Base-by-base conservation (phyloP, 2,329 filamentous ascomycete species). In the Claviceps capensis region DNA sequence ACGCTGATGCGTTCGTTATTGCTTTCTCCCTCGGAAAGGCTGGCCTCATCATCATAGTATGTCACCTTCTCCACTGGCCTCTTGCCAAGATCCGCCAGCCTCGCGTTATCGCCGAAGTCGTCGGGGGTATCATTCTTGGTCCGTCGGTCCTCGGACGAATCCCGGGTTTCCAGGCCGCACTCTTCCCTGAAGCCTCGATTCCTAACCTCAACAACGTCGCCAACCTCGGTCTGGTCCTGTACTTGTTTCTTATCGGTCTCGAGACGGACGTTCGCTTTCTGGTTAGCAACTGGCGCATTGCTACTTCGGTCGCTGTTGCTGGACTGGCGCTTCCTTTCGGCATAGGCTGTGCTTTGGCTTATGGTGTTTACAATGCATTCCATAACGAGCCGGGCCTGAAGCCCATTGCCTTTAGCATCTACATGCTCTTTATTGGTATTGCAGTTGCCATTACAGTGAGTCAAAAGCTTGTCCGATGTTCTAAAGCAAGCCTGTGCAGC, bases 121-220 rank as follows among this genome's bases (percentile, higher is more conserved):
- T 91, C 52, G 86, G 85, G n/a, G 87, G 86, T 50, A 87, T 93
- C 61, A 67, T 95, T 40, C 76, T 95, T 1, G 89, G 89, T 3
- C 89, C 89, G 1, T 93, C 89, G 0, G 85, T 94, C 22, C 85
- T 95, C 81, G 88, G 88, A 62, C 82, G 85, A 50, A 88, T 95
- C 22, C 88, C 88, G 1, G 81, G 83, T 41, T 95, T 95, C 69
- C 74, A 79, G 49, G 68, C 73, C 2, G 74, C 83, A 56, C 91
- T 95, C 57, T 95, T 95, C 62, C 88, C 89, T 0, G 62, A 72
- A 0, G 78, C 71, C 0, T 89, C 87, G 2, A 86, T 94, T 66
- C 82, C 87, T 2, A 81, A 83, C 50, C 72, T 95, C 48, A 83
- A 72, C 59, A 77, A 90, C 51, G 86, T 88, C 45, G 88, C 89